Conservation (phyloP, 495 filamentous ascomycete species). For the Neurospora sp. region DNA sequence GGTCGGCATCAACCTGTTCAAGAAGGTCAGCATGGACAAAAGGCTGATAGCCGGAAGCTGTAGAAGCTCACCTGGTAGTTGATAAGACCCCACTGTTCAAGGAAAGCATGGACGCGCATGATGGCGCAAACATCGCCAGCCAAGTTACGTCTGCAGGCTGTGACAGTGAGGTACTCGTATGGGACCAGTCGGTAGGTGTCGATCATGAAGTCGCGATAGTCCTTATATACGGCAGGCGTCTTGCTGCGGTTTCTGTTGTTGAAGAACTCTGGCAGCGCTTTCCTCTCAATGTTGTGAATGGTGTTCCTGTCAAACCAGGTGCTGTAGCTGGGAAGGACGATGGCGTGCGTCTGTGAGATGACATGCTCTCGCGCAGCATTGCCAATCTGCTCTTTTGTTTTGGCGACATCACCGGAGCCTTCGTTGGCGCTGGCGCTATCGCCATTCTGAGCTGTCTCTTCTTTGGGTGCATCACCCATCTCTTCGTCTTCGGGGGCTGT, state of each 20-base stretch:
- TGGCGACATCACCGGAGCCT: constrained; percentile 28
- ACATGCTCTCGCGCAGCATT: constrained; percentile 81
- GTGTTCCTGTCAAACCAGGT: constrained; percentile 98
- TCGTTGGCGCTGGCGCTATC: constrained; percentile 29
- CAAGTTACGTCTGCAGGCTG: constrained; percentile 90
- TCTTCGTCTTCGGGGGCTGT: constrained; percentile 69
- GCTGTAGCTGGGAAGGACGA: constrained; percentile 92
- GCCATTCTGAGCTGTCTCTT: constrained; percentile 38
- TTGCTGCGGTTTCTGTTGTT: constrained; percentile 97
- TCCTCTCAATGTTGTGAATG: constrained; percentile 79
- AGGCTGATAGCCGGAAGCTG: not conserved
- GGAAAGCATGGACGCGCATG: constrained; percentile 94
- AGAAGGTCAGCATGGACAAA: constrained; percentile 13
- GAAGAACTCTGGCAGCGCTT: constrained; percentile 93
- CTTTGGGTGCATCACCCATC: constrained; percentile 67
- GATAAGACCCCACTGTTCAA: constrained; percentile 98
- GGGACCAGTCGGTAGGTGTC: constrained; percentile 96
- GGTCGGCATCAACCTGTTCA: constrained; percentile 82
- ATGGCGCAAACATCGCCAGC: constrained; percentile 98
- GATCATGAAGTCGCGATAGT: constrained; percentile 99
- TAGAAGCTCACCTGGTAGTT: constrained; percentile 78
- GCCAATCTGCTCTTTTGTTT: constrained; percentile 72
- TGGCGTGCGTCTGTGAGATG: constrained; percentile 82
- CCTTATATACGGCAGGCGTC: constrained; percentile 93
- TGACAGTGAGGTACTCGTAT: constrained; percentile 91